phyloP scores from a whole-genome alignment of 1,284 basidiomycete species.

The Trametes pubescens region DNA sequence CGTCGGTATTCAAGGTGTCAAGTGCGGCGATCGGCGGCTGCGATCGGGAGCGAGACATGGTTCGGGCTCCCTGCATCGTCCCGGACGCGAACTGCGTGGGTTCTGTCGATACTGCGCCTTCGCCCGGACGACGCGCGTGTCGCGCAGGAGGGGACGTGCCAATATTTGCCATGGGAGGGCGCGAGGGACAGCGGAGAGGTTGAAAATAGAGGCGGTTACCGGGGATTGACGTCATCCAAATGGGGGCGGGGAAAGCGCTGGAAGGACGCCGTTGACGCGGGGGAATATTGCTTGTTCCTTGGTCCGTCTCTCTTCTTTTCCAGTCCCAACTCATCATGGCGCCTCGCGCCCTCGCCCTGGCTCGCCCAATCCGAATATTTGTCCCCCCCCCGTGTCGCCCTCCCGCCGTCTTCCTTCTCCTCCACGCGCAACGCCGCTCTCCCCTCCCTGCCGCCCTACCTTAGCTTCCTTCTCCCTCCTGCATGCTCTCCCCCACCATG shows the following conservation, averaged over 20 bases:
- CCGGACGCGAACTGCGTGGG: neutral
- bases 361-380: slow-evolving; percentile 14
- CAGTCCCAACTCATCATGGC: slow-evolving; percentile 13
- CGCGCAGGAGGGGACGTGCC: neutral
- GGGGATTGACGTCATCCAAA: slow-evolving; percentile 21
- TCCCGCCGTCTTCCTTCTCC: slow-evolving; percentile 4
- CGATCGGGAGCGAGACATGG: slow-evolving; percentile 14
- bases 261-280: slow-evolving; percentile 3
- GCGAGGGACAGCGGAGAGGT: neutral
- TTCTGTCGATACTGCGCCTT: slow-evolving; percentile 7
- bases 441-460: slow-evolving; percentile 8
- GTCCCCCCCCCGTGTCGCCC: neutral
- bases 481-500: slow-evolving; percentile 20
- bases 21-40: slow-evolving; percentile 15
- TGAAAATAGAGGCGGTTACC: slow-evolving; percentile 17
- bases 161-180: too few relatives aligned
- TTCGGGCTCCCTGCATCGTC: neutral
- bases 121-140: neutral
- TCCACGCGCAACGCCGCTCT: slow-evolving; percentile 3
- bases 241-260: slow-evolving; percentile 10
- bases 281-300: neutral
- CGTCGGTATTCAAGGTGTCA: slow-evolving; percentile 13
- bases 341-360: slow-evolving; percentile 15
- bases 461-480: slow-evolving; percentile 2
- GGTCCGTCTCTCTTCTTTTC: neutral